Evolutionary conservation across 2,329 filamentous ascomycete genomes (phyloP).

Genomic region (Xylaria sp.): DNA sequence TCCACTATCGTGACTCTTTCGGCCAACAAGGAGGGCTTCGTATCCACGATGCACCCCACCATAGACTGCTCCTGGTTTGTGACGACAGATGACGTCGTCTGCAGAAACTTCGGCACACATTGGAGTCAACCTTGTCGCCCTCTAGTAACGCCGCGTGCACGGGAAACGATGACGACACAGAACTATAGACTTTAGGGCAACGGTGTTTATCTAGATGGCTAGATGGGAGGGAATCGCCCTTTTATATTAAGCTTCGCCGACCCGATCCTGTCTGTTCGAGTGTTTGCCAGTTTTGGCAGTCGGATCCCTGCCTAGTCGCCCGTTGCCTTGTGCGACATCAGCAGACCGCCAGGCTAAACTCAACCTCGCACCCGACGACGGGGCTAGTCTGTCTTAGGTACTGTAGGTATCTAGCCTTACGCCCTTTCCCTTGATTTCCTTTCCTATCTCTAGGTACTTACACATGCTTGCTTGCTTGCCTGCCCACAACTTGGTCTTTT

Average conservation of each 20-base stretch:
- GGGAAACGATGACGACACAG: neutral
- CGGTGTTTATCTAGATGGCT: neutral
- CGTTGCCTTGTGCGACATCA: slow-evolving; percentile 9
- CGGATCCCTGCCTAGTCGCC: slow-evolving; percentile 7
- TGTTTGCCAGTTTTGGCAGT: slow-evolving; percentile 3
- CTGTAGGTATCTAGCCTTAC: too few relatives aligned
- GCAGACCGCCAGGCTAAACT: neutral
- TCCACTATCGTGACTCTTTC: slow-evolving; percentile 16
- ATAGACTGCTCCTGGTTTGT: slow-evolving; percentile 1
- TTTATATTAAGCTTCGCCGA: neutral
- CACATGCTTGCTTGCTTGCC: too few relatives aligned
- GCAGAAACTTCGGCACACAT: neutral
- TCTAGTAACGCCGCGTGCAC: neutral
- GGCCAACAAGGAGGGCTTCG: neutral
- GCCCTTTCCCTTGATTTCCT: too few relatives aligned
- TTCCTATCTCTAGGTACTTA: too few relatives aligned
- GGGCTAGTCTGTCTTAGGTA: too few relatives aligned
- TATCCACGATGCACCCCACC: too few relatives aligned
- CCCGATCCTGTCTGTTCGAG: slow-evolving; percentile 7
- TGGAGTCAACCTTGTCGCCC: neutral
- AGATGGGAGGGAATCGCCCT: neutral
- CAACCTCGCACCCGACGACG: too few relatives aligned
- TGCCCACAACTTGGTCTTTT: too few relatives aligned
- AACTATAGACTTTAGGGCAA: neutral
- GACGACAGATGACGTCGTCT: slow-evolving; percentile 26